A percentile compares a stretch with the other conserved stretches of the same genome.
phyloP scores from a whole-genome alignment of 495 filamentous ascomycete genomes.

The Neurospora sp. region DNA sequence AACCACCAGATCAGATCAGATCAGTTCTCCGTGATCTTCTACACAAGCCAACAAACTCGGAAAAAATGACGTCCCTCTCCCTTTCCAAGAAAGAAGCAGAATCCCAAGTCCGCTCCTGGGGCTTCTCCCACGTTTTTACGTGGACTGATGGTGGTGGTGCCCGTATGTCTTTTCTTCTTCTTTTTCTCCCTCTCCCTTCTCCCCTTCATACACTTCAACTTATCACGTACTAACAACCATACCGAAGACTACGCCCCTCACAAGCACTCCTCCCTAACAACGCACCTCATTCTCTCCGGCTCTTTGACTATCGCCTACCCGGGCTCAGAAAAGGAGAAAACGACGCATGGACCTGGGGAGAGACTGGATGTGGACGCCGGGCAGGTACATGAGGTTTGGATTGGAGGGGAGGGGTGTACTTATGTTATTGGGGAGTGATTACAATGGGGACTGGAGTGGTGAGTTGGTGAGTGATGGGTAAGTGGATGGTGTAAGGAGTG shows the following conservation, averaged over 20 bases:
- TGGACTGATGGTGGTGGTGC: slow-evolving; percentile 70
- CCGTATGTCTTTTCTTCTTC: slow-evolving; percentile 1
- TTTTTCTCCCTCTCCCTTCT: neutral
- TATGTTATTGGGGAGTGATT: slow-evolving; percentile 72
- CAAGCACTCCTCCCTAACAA: slow-evolving; percentile 57
- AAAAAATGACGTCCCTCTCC: neutral
- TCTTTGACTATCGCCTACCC: slow-evolving; percentile 66
- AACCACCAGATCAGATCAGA: neutral
- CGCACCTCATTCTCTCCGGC: slow-evolving; percentile 66
- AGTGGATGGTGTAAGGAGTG: neutral
- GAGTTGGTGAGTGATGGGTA: neutral
- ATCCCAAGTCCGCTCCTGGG: slow-evolving; percentile 61
- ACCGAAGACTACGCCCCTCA: slow-evolving; percentile 61
- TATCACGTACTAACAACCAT: neutral
- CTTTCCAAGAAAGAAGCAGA: slow-evolving; percentile 28
- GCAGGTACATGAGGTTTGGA: slow-evolving; percentile 74
- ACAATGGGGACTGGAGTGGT: neutral
- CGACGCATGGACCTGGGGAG: slow-evolving; percentile 56
- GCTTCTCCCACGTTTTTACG: slow-evolving; percentile 66
- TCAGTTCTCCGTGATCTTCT: neutral
- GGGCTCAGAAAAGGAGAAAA: slow-evolving; percentile 40
- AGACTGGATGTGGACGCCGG: slow-evolving; percentile 69
- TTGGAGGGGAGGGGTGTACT: slow-evolving; percentile 66
- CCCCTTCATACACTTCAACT: neutral
- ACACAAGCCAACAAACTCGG: neutral